These are phyloP conservation scores for Dalbergia oliveri DNA, from an alignment of 306 rosid genomes.

Conservation along the genomic window DNA sequence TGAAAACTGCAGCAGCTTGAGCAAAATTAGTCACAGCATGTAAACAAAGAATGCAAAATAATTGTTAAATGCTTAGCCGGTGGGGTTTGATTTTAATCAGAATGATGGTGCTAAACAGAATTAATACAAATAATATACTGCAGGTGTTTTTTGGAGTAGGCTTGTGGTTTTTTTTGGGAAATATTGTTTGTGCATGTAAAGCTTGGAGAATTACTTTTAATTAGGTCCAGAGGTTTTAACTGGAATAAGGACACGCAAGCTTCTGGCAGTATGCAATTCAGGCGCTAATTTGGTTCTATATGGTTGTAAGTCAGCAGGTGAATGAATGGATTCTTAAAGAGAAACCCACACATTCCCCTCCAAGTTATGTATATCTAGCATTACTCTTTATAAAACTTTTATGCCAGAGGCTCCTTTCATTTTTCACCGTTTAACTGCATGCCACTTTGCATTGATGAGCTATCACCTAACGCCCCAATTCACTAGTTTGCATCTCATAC, in stretches of 20 bases:
- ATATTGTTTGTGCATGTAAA: constrained; percentile 13
- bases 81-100: constrained; percentile 17
- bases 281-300: constrained; percentile 11
- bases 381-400: background rate
- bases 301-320: constrained; percentile 6
- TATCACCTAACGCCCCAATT: constrained; percentile 22
- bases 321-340: constrained; percentile 10
- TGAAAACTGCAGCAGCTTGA: constrained; percentile 22
- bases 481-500: constrained; percentile 17
- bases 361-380: constrained; percentile 13
- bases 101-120: constrained; percentile 25
- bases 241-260: constrained; percentile 4
- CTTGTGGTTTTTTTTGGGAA: background rate
- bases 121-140: constrained; percentile 21
- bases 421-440: constrained; percentile 18
- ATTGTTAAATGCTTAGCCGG: background rate
- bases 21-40: background rate
- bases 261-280: constrained; percentile 13
- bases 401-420: background rate
- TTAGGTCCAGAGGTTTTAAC: constrained; percentile 27
- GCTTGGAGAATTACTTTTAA: constrained; percentile 5
- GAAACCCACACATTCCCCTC: background rate
- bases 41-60: constrained; percentile 32
- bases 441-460: constrained; percentile 30
- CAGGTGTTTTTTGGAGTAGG: constrained; percentile 5